Conservation (phyloP, 2,329 filamentous ascomycete species). For the Fusarium solani-melongenae region DNA sequence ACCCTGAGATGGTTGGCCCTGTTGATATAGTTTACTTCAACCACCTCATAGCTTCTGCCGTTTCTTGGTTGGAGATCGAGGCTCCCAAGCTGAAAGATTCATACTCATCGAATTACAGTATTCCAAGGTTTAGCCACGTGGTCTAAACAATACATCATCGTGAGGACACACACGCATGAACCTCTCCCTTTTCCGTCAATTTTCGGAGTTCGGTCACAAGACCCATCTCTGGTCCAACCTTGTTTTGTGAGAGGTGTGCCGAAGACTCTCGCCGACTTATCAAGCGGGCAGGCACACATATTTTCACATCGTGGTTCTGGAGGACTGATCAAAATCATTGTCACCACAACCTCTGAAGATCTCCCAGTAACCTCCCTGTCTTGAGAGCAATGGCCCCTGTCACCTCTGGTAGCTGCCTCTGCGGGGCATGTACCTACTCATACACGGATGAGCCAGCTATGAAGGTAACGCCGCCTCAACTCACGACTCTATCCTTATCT, state of each 20-base stretch:
- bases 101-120: background rate
- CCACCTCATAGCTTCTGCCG: background rate
- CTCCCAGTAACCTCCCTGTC: too few species aligned
- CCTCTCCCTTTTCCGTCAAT: background rate
- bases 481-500: background rate
- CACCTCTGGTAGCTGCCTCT: slow-evolving; percentile 9
- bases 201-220: background rate
- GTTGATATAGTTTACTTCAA: background rate
- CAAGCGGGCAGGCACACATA: background rate
- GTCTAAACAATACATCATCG: background rate
- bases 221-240: background rate
- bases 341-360: background rate
- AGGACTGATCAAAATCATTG: background rate
- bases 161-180: background rate
- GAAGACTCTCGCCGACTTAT: background rate
- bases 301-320: background rate
- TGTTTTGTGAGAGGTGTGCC: background rate
- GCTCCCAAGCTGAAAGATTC: background rate
- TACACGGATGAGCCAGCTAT: slow-evolving; percentile 10
- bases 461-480: background rate
- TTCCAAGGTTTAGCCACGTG: background rate
- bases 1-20: background rate
- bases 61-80: background rate
- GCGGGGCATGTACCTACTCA: slow-evolving; percentile 8
- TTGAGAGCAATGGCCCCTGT: background rate